These are phyloP conservation scores for Chaetoceros tenuissimus DNA, from an alignment of 108 stramenopile genomes.

Conservation along the genomic window DNA sequence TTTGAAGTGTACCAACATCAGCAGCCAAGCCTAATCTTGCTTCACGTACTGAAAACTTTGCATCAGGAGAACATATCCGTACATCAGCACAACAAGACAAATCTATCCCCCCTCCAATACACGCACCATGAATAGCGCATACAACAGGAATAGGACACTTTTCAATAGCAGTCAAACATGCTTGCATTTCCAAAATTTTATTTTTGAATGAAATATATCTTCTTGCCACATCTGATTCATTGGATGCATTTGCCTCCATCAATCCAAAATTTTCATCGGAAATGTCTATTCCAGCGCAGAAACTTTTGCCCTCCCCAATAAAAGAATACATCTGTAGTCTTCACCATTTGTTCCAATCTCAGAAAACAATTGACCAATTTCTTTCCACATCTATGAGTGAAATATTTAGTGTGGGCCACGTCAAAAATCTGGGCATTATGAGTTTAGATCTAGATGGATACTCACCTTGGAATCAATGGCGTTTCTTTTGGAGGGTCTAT, in stretches of 20 bases:
- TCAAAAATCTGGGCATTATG: no score
- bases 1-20: slow-evolving; percentile 72
- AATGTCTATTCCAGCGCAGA: slow-evolving; percentile 68
- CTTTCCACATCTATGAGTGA: slow-evolving; percentile 51
- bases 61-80: slow-evolving; percentile 39
- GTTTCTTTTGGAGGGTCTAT: slow-evolving; percentile 57
- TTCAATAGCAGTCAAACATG: slow-evolving; percentile 59
- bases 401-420: background rate
- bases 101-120: slow-evolving; percentile 73
- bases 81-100: slow-evolving; percentile 57
- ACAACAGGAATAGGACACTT: slow-evolving; percentile 74
- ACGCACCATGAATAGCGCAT: slow-evolving; percentile 62
- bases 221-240: slow-evolving; percentile 38
- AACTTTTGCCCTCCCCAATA: slow-evolving; percentile 51
- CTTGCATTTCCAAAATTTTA: slow-evolving; percentile 64
- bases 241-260: slow-evolving; percentile 2
- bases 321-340: slow-evolving; percentile 50
- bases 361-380: slow-evolving; percentile 56
- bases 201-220: slow-evolving; percentile 53
- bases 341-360: slow-evolving; percentile 35
- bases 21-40: slow-evolving; percentile 65
- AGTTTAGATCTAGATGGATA: background rate
- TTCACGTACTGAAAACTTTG: slow-evolving; percentile 56
- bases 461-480: slow-evolving; percentile 46
- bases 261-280: slow-evolving; percentile 38